A percentile compares a stretch with the other conserved stretches of the same genome.
Evolutionary conservation across 805 yeast genomes (phyloP).

Genomic region (Metschnikowia vanudenii): DNA sequence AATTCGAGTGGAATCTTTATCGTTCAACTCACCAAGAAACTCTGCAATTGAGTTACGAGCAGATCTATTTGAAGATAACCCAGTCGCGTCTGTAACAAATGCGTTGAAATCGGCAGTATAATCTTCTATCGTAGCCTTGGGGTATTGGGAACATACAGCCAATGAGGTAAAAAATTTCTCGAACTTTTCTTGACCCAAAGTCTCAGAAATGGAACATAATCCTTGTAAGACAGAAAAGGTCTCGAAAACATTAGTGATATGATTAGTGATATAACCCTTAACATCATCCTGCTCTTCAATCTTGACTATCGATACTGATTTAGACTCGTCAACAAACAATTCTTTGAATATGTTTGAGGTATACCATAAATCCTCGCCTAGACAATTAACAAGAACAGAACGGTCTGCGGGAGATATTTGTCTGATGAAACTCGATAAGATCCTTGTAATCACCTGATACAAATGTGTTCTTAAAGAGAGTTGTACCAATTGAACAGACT

Average conservation of each 20-base stretch:
- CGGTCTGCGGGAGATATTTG: constrained; percentile 22
- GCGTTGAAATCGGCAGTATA: constrained; percentile 63
- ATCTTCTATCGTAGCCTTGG: constrained; percentile 42
- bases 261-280: constrained; percentile 17
- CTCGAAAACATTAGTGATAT: constrained; percentile 34
- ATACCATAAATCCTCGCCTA: constrained; percentile 27
- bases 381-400: constrained; percentile 12
- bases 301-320: constrained; percentile 2
- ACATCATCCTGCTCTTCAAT: constrained; percentile 23
- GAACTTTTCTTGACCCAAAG: constrained; percentile 15
- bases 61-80: constrained; percentile 48
- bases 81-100: constrained; percentile 74
- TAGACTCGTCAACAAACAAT: constrained; percentile 13
- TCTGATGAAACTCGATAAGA: constrained; percentile 31
- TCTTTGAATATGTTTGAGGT: constrained; percentile 16
- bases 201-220: constrained; percentile 20
- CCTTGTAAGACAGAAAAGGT: constrained; percentile 32
- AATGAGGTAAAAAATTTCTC: constrained; percentile 27
- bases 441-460: constrained; percentile 25
- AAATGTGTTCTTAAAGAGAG: constrained; percentile 27
- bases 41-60: constrained; percentile 65
- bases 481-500: constrained; percentile 14
- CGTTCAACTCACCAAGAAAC: constrained; percentile 49
- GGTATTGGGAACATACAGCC: constrained; percentile 39
- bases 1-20: constrained; percentile 32